Evolutionary conservation across 176 grass and related monocot species (phyloP), one percentile per base, ranked within the genome.

Genomic region (Panicum miliaceum): DNA sequence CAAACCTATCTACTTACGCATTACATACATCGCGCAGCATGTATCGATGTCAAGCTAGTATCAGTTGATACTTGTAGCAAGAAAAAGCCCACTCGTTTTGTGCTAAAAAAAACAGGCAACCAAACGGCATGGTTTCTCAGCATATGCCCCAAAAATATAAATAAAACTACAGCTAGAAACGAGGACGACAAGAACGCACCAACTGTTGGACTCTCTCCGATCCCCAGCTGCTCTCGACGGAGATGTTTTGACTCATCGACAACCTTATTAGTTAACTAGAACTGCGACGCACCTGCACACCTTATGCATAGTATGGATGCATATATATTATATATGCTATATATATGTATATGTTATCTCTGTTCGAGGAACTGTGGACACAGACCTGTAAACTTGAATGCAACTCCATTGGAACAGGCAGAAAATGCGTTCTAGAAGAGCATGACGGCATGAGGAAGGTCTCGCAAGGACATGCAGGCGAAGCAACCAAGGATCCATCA

Each of bases 161-260:
- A 22, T 71, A 71, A n/a, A 70, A 51, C 19, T 4, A 71, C 83
- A 9, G 72, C 72, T 43, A 64, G 63, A 37, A 18, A 52, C 70
- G 34, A 81, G 43, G 52, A 42, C 8, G 64, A 85, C 77, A 81
- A 76, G 45, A 42, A 35, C 15, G 53, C 54, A 38, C 20, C 25
- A 71, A 42, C n/a, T 29, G 22, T 86, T 80, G 71, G 83, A 81
- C 82, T 51, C 67, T 4, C 51, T 46, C 78, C 59, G n/a, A 7
- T 7, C 45, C 45, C 2, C 53, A 68, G 67, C 57, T 59, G n/a
- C 57, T 4, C 6, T 0, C 47, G 46, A 88, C 15, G 77, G 43
- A 7, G 63, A 89, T 57, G 78, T 78, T 89, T 86, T 72, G 65
- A 90, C 83, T 64, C 58, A 46, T 29, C 4, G 77, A 62, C 69